Conservation (phyloP, 495 filamentous ascomycete genomes). For the Penicillium subrubescens region DNA sequence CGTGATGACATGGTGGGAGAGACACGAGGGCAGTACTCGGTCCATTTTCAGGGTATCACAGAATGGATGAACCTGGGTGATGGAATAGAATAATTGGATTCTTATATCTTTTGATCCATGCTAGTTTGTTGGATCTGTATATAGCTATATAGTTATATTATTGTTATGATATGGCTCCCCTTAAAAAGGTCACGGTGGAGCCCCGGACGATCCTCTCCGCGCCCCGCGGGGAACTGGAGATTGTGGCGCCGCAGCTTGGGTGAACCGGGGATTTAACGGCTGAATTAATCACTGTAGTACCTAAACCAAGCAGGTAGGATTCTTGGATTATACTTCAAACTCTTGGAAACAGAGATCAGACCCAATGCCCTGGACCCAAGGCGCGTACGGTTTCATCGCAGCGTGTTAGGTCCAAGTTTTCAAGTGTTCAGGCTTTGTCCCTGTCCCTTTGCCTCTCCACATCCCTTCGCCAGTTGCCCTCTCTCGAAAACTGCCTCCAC, state of each 20-base stretch:
- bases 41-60: not conserved
- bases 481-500: too few relatives aligned
- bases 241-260: constrained; percentile 3
- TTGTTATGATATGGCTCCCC: not conserved
- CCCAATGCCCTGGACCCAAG: not conserved
- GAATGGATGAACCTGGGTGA: not conserved
- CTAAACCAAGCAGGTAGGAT: not conserved
- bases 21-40: not conserved
- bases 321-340: not conserved
- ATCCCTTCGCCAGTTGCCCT: not conserved
- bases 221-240: constrained; percentile 10
- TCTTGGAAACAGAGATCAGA: not conserved
- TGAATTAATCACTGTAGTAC: not conserved
- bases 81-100: not conserved
- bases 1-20: not conserved
- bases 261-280: not conserved
- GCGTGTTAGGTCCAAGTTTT: constrained; percentile 4
- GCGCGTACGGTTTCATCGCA: constrained; percentile 16
- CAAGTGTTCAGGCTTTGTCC: not conserved
- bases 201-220: constrained; percentile 14
- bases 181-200: constrained; percentile 12
- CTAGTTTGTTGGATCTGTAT: not conserved
- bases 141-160: not conserved
- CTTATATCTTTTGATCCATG: not conserved
- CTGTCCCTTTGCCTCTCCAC: not conserved